phyloP scores from a whole-genome alignment of 768 basidiomycete species.

The Boletellus emodensis region DNA sequence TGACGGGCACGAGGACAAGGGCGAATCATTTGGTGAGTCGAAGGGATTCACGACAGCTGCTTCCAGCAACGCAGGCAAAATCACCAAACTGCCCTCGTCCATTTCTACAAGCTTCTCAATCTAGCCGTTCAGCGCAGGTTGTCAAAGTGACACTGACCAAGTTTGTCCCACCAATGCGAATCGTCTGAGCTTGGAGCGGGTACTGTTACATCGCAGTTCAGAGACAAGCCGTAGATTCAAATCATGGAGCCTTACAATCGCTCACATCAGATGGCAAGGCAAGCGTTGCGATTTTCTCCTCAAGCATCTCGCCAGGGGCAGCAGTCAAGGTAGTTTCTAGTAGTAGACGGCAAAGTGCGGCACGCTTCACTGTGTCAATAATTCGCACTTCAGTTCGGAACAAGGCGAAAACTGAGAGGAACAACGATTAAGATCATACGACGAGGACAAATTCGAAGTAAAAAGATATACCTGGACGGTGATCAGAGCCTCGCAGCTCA shows the following conservation, averaged over 20 bases:
- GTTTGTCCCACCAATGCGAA: conserved; percentile 72
- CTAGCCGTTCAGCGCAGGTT: neutral
- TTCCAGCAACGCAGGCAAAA: conserved; percentile 42
- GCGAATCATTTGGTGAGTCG: conserved; percentile 61
- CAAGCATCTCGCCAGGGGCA: conserved; percentile 61
- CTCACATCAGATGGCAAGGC: conserved; percentile 41
- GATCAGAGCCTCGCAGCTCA: conserved; percentile 89
- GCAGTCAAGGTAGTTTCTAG: conserved; percentile 61
- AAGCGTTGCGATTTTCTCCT: conserved; percentile 65
- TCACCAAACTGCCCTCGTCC: conserved; percentile 14
- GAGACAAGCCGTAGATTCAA: neutral
- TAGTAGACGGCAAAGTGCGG: conserved; percentile 62
- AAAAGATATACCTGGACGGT: conserved; percentile 69
- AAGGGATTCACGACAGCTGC: conserved; percentile 60
- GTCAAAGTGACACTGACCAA: conserved; percentile 42
- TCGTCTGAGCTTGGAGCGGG: conserved; percentile 84
- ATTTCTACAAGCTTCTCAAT: conserved; percentile 11
- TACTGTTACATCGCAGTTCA: conserved; percentile 41
- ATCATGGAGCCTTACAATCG: conserved; percentile 28
- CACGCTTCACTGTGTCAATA: conserved; percentile 74
- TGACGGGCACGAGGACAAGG: conserved; percentile 70
- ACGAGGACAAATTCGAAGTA: neutral
- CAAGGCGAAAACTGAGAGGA: conserved; percentile 67
- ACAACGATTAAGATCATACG: neutral
- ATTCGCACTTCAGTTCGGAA: conserved; percentile 76